Percentiles rank a stretch among this genome's conserved stretches.
Conservation (phyloP, 2,329 filamentous ascomycete genomes). For the Podosphaera fusca region DNA sequence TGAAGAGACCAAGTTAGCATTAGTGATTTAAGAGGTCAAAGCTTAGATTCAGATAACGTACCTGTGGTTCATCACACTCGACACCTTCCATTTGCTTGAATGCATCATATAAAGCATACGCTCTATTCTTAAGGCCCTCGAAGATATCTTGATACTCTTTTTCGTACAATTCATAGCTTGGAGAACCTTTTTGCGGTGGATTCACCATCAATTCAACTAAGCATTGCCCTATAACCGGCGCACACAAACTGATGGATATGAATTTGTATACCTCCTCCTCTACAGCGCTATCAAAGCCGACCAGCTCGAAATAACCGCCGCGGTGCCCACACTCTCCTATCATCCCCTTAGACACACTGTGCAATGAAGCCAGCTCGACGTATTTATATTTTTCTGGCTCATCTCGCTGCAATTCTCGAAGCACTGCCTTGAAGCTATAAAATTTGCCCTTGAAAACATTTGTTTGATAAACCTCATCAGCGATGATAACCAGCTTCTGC, state of each 20-base stretch:
- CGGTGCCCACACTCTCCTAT: constrained; percentile 95
- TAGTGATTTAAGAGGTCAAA: neutral
- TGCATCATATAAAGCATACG: constrained; percentile 66
- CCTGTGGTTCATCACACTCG: constrained; percentile 60
- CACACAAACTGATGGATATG: constrained; percentile 87
- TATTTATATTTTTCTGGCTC: constrained; percentile 54
- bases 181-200: constrained; percentile 63
- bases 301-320: constrained; percentile 90
- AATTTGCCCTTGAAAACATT: constrained; percentile 93
- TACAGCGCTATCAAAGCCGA: constrained; percentile 68
- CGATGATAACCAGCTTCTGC: constrained; percentile 71
- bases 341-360: constrained; percentile 95
- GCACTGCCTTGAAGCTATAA: constrained; percentile 78
- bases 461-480: constrained; percentile 97
- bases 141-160: constrained; percentile 70
- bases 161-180: constrained; percentile 63
- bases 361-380: constrained; percentile 75
- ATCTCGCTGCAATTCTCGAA: constrained; percentile 60
- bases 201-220: constrained; percentile 96
- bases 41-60: constrained; percentile 16
- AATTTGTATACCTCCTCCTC: constrained; percentile 96
- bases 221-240: constrained; percentile 88
- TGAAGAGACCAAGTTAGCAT: constrained; percentile 18
- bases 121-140: constrained; percentile 54
- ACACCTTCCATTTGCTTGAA: constrained; percentile 94